Percentiles rank a stretch among this genome's conserved stretches.
These are phyloP conservation scores for Xylaria sp. DNA, from an alignment of 2,329 filamentous ascomycete species.

Conservation along the genomic window DNA sequence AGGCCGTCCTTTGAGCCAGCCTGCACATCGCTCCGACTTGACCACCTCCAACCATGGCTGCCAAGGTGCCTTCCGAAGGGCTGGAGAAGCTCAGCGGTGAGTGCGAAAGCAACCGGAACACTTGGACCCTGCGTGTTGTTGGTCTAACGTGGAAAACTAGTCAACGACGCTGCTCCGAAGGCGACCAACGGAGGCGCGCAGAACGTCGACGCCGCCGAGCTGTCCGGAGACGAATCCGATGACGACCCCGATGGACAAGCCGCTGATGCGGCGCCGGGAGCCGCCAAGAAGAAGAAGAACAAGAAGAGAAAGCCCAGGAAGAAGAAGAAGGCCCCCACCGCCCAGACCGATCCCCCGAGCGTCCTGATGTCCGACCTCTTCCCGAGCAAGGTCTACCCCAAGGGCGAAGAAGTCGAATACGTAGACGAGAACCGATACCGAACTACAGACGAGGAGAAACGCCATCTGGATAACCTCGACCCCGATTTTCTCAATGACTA, in stretches of 20 bases:
- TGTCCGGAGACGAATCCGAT: conserved; percentile 58
- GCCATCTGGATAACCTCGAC: conserved; percentile 80
- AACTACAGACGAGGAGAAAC: conserved; percentile 84
- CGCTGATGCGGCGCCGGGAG: conserved; percentile 45
- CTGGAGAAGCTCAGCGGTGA: conserved; percentile 49
- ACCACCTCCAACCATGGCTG: conserved; percentile 45
- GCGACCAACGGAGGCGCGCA: conserved; percentile 37
- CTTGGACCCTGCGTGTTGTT: conserved; percentile 46
- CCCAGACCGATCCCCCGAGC: conserved; percentile 78
- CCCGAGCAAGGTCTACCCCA: conserved; percentile 73
- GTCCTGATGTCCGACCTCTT: conserved; percentile 77
- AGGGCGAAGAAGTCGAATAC: conserved; percentile 81
- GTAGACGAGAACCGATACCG: conserved; percentile 76
- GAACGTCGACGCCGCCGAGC: conserved; percentile 47
- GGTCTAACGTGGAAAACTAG: conserved; percentile 45
- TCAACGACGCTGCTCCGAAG: conserved; percentile 31
- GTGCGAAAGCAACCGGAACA: conserved; percentile 20
- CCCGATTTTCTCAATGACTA: conserved; percentile 81
- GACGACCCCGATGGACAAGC: conserved; percentile 55
- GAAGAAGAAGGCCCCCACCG: conserved; percentile 68
- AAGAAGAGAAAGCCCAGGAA: conserved; percentile 80
- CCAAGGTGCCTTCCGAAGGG: conserved; percentile 48
- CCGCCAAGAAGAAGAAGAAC: conserved; percentile 75
- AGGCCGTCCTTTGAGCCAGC: not conserved
- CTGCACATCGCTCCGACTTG: not conserved